Conservation (phyloP, 164 flowering plant genomes). For the Litsea cubeba region DNA sequence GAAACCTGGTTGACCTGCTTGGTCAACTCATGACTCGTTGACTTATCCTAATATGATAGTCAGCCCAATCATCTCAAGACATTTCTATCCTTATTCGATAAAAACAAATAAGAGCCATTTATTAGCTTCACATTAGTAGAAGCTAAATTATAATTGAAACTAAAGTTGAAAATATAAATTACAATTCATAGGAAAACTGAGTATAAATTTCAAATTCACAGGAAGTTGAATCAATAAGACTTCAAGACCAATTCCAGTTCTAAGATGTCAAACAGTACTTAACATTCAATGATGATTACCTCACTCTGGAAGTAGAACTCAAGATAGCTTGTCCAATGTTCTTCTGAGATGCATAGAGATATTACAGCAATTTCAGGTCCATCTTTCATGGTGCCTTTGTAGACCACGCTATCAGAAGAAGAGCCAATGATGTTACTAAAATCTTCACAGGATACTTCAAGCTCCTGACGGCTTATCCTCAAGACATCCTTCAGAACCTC, state of each 20-base stretch:
- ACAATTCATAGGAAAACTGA: neutral
- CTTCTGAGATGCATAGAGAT: slow-evolving; percentile 82
- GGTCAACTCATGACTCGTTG: too few species aligned
- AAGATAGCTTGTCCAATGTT: slow-evolving; percentile 78
- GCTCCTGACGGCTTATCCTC: slow-evolving; percentile 73
- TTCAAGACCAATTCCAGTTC: neutral
- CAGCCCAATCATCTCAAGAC: too few species aligned
- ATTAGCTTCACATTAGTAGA: too few species aligned
- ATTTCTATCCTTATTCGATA: too few species aligned
- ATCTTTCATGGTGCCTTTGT: slow-evolving; percentile 80
- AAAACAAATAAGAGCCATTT: too few species aligned
- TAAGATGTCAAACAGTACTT: neutral
- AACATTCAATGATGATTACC: slow-evolving; percentile 33
- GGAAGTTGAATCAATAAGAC: neutral
- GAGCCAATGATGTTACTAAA: slow-evolving; percentile 97
- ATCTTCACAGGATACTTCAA: slow-evolving; percentile 97
- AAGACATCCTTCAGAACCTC: slow-evolving; percentile 66
- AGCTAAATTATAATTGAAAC: too few species aligned
- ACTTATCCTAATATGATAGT: too few species aligned
- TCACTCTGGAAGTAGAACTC: slow-evolving; percentile 87
- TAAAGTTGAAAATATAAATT: too few species aligned
- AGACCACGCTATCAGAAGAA: slow-evolving; percentile 81
- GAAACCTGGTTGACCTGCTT: too few species aligned
- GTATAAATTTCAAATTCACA: neutral
- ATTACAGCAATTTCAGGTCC: slow-evolving; percentile 91